Evolutionary conservation across 2,329 filamentous ascomycete genomes (phyloP), one percentile per base, ranked within the genome.

Genomic region (Calonectria henricotiae): DNA sequence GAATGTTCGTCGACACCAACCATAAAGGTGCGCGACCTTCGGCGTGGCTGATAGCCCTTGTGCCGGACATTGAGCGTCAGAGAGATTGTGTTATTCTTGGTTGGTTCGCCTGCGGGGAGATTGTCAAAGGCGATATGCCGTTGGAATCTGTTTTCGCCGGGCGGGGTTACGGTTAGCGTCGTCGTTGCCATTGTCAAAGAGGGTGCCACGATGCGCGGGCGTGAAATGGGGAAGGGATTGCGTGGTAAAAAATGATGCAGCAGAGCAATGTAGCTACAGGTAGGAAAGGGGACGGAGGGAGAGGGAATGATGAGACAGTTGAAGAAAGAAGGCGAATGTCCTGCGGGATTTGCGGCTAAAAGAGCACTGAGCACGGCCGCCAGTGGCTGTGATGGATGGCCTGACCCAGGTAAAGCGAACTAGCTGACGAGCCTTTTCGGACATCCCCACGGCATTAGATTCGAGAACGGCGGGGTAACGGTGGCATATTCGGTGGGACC

Each of bases 1-100:
- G 94, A 90, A 76, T 98, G 95, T 78, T 96, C 93, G 82, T 98
- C 95, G 20, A 95, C 93, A 23, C 95, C 95, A 73, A 95, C 96
- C 80, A 98, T 91, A 77, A 98, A 97, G 9, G 94, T 97, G 64
- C 95, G 91, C 65, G 94, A 96, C 70, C 94, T 89, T 71, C 94
- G 91, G 47, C 91, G 92, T 73, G 92, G 91, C 75, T 94, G 91
- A 82, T 96, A 98, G 74, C 95, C 94, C 75, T 92, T 92, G 82
- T 98, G 95, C 79, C 94, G 94, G 75, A 93, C 90, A 77, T 95
- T 95, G 69, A 98, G 86, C 0, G 94, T 97, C 75, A 98, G 89
- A 6, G 94, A 94, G 23, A 87, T 85, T 2, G 87, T 87, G 77
- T 90, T 90, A 77, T 86, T 86, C 75, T 89, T 88, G 13, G 88